phyloP scores from a whole-genome alignment of 2,329 filamentous ascomycete species.

The Pseudocercospora vitis region DNA sequence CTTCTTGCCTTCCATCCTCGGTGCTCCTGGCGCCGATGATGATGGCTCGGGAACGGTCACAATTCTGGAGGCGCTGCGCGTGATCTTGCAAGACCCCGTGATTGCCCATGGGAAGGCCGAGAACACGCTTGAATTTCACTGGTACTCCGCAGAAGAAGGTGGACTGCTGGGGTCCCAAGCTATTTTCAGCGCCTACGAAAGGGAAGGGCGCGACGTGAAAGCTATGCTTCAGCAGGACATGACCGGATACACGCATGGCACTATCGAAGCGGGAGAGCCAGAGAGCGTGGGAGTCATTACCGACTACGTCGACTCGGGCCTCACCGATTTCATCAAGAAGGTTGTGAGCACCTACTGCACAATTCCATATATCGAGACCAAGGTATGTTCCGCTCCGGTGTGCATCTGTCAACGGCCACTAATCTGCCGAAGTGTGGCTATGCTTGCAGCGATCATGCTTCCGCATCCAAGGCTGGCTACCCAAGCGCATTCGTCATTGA shows the following conservation, averaged over 20 bases:
- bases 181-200: slow-evolving; percentile 80
- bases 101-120: slow-evolving; percentile 67
- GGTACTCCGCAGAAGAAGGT: slow-evolving; percentile 89
- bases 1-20: slow-evolving; percentile 77
- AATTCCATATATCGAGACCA: slow-evolving; percentile 82
- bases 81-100: slow-evolving; percentile 68
- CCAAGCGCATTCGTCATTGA: slow-evolving; percentile 76
- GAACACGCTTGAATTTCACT: slow-evolving; percentile 95
- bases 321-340: slow-evolving; percentile 89
- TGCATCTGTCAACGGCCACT: slow-evolving; percentile 9
- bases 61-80: slow-evolving; percentile 85
- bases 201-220: slow-evolving; percentile 72
- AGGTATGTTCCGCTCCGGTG: slow-evolving; percentile 67
- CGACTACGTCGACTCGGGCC: slow-evolving; percentile 78
- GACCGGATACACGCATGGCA: slow-evolving; percentile 85
- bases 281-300: slow-evolving; percentile 92
- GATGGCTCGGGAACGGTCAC: slow-evolving; percentile 85
- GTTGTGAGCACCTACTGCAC: slow-evolving; percentile 84
- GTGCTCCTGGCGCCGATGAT: slow-evolving; percentile 91
- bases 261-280: slow-evolving; percentile 74
- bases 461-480: slow-evolving; percentile 71
- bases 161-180: slow-evolving; percentile 85
- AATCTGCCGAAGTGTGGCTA: slow-evolving; percentile 36
- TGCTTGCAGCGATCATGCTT: slow-evolving; percentile 72
- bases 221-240: slow-evolving; percentile 99